Evolutionary conservation across 495 filamentous ascomycete genomes (phyloP), one percentile per base, ranked within the genome.

Genomic region (Podospora conica): DNA sequence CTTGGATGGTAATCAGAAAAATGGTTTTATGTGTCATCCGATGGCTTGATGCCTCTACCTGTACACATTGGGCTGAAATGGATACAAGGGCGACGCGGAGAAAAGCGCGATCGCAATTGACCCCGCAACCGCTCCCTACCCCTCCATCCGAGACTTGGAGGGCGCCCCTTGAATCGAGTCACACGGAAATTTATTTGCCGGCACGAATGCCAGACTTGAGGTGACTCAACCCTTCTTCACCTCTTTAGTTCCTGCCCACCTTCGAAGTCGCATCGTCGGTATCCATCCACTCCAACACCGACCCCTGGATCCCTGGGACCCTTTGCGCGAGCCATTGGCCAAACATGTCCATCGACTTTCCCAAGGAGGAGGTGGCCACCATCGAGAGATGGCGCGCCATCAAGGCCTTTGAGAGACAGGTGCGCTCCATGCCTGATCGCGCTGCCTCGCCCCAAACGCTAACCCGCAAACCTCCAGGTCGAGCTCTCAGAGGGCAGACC

Each of bases 301-400:
- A 21, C 23, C 53, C 25, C 55, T n/a, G 21, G 28, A 60, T 24
- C 56, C 57, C 29, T 53, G 22, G n/a, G 24, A 15, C 23, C 27
- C 25, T 9, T 55, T 21, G 20, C 61, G 48, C 23, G n/a, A 55
- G 61, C 22, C 48, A 69, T 67, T 69, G 56, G 61, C 62, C 61
- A 64, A 74, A 56, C 65, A 95, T 93, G 90, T 92, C 89, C 70
- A 93, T 97, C 81, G 84, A 95, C 79, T 97, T 97, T 78, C 91
- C 93, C 63, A 88, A 89, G 75, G 92, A 93, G 74, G 94, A 98
- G 84, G 91, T 93, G 80, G 79, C 77, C 65, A 82, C 94, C 74
- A 86, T 97, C 75, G 77, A 85, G 74, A 79, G 85, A 77, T 98
- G 94, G 94, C 89, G 84, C 72, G 90, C 93, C 74, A 96, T 96